Base-by-base conservation (phyloP, 345 rosid genomes). In the Bretschneidera sinensis region DNA sequence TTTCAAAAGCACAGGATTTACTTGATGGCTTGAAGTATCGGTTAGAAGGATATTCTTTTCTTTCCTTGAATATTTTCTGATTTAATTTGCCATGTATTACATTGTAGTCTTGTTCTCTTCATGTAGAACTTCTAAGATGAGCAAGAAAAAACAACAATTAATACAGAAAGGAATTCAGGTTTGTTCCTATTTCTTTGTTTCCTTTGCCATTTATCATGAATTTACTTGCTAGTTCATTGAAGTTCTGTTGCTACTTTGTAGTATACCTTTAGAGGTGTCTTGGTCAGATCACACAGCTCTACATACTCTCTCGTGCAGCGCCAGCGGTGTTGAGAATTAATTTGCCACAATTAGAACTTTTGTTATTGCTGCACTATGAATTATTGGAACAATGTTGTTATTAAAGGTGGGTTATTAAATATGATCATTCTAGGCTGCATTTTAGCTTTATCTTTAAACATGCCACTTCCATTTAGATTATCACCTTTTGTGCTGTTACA, bases 111-210 rank as follows among this genome's bases (percentile, higher is more conserved):
- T 53, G 28, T 73, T 21, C 51, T 59, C 47, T 53, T 64, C 67
- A 20, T 74, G 70, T 71, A 92, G 97, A 72, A 22, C 81, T 48
- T 77, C 75, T 0, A 78, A 31, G 73, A 85, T 83, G 96, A 80
- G 56, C 69, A 68, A 75, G 79, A 92, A 89, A 83, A 89, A 87
- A 81, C 96, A 84, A 65, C 73, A 76, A 54, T n/a, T 68, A 66
- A 83, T 89, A 94, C 87, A 76, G 77, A 71, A 52, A 63, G 96
- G 79, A 67, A 61, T 89, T 55, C 73, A 60, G 96, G 98, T 89
- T 61, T 75, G 82, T 78, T 67, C 62, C 35, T 0, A 20, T 61
- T 63, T 9, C 51, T 15, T 5, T 57, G n/a, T 66, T 60, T 78
- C 55, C 43, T 69, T 43, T n/a, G n/a, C n/a, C n/a, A n/a, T 22